Evolutionary conservation across 768 basidiomycete species (phyloP).

Genomic region (Tulasnella sp.): DNA sequence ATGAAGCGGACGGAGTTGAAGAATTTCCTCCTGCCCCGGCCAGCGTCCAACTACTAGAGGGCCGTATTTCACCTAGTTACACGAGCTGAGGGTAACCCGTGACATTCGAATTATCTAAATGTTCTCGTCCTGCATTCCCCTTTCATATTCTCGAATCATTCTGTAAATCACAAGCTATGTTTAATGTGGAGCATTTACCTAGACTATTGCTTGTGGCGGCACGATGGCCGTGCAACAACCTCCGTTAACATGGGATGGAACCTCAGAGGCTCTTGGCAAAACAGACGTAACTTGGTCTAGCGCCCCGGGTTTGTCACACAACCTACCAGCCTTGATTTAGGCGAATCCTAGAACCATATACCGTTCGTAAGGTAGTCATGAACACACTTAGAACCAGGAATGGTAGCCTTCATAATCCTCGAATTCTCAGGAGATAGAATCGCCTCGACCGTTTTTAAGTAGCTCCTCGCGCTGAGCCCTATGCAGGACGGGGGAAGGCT

Average conservation of each 20-base stretch:
- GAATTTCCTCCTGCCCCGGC: not conserved
- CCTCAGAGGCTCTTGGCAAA: not conserved
- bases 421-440: not conserved
- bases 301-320: too few species aligned
- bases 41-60: not conserved
- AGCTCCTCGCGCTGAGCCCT: not conserved
- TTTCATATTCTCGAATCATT: not conserved
- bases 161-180: not conserved
- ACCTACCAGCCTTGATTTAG: too few species aligned
- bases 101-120: not conserved
- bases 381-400: not conserved
- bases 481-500: too few species aligned
- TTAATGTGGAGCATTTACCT: not conserved
- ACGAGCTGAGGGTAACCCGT: too few species aligned
- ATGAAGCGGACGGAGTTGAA: not conserved
- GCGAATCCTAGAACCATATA: too few species aligned
- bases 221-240: not conserved
- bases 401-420: not conserved
- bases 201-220: not conserved
- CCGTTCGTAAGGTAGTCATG: too few species aligned
- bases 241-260: not conserved
- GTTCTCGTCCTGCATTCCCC: not conserved
- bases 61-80: not conserved
- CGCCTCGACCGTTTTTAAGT: not conserved
- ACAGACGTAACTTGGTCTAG: not conserved